phyloP scores from a whole-genome alignment of 805 yeast genomes.

The Gaillardinia entomophila region DNA sequence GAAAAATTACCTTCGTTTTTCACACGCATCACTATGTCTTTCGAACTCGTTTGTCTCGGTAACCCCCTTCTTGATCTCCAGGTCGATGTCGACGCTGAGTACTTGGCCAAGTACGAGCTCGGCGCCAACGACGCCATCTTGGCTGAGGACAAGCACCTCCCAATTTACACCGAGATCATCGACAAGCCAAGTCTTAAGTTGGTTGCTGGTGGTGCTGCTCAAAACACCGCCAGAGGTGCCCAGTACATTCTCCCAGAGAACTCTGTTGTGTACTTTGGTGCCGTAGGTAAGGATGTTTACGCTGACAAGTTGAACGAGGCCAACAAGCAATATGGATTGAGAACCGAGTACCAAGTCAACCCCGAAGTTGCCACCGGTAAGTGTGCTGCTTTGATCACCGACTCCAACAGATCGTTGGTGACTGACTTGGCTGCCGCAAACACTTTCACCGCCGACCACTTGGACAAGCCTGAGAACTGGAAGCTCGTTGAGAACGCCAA shows the following conservation, averaged over 20 bases:
- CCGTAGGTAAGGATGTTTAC: conserved; percentile 90
- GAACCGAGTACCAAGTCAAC: conserved; percentile 79
- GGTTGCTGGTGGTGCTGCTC: conserved; percentile 99
- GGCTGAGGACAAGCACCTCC: conserved; percentile 75
- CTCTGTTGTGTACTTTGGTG: conserved; percentile 90
- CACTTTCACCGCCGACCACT: conserved; percentile 86
- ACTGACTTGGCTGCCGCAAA: conserved; percentile 98
- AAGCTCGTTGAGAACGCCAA: conserved; percentile 71
- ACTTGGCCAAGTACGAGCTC: conserved; percentile 72
- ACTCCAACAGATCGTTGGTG: conserved; percentile 83
- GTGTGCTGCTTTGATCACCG: conserved; percentile 93
- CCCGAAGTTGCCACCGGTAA: conserved; percentile 83
- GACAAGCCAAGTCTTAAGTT: conserved; percentile 53
- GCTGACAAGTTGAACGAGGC: conserved; percentile 77
- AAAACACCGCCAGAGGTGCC: conserved; percentile 98
- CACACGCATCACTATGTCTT: conserved; percentile 58
- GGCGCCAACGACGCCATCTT: conserved; percentile 94
- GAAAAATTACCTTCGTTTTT: too few relatives aligned
- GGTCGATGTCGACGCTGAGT: conserved; percentile 62
- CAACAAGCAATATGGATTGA: conserved; percentile 82
- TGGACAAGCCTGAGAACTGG: conserved; percentile 90
- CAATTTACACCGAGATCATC: conserved; percentile 78
- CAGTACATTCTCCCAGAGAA: conserved; percentile 79
- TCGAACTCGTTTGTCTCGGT: conserved; percentile 77
- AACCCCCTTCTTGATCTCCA: conserved; percentile 89